Conservation (phyloP, 148 eudicot genomes). For the Rhododendron kiyosumense region DNA sequence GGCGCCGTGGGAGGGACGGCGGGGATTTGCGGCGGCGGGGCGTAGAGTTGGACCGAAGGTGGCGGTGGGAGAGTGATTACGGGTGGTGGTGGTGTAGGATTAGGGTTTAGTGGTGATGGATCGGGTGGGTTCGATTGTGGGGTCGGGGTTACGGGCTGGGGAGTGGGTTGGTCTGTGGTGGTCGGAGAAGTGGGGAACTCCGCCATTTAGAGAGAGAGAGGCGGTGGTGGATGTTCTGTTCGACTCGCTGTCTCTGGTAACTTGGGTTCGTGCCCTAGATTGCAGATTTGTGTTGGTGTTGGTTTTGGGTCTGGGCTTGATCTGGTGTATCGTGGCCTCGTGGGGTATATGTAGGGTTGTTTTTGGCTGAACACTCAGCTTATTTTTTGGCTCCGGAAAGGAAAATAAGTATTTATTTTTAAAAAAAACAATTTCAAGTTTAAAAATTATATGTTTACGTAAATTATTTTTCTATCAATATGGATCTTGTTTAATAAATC, state of each 20-base stretch:
- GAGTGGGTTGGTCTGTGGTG: slow-evolving; percentile 13
- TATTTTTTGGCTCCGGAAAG: no score
- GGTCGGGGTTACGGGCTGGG: slow-evolving; percentile 24
- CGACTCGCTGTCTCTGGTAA: not conserved
- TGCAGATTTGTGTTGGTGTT: not conserved
- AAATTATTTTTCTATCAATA: no score
- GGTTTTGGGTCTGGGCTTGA: not conserved
- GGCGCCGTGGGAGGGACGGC: slow-evolving; percentile 30
- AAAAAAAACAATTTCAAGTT: no score
- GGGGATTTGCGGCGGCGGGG: slow-evolving; percentile 11
- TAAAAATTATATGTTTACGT: no score
- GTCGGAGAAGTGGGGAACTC: slow-evolving; percentile 18
- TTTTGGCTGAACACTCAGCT: no score
- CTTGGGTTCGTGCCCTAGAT: slow-evolving; percentile 4
- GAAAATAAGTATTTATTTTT: no score
- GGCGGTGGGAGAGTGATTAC: slow-evolving; percentile 22
- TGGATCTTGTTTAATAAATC: no score
- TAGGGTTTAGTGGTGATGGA: slow-evolving; percentile 29
- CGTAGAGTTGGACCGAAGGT: slow-evolving; percentile 27
- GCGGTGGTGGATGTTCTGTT: not conserved
- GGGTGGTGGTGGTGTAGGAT: slow-evolving; percentile 18
- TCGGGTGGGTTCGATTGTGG: slow-evolving; percentile 24
- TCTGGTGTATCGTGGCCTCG: not conserved
- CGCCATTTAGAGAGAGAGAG: slow-evolving; percentile 22
- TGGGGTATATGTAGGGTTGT: not conserved